Conservation (phyloP, 495 filamentous ascomycete genomes). For the Penicillium ochrochloron region DNA sequence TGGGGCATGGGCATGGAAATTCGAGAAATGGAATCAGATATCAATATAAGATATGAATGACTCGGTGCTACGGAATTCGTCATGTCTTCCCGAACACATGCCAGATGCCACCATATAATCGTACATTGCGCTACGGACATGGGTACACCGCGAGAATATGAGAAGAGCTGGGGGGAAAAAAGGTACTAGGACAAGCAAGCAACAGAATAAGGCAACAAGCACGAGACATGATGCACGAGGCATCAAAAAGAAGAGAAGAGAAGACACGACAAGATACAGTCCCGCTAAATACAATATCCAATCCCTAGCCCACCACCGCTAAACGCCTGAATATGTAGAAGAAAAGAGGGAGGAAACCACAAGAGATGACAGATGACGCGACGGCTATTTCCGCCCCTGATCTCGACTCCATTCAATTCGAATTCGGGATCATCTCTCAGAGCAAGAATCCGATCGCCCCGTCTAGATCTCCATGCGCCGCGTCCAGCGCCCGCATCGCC, state of each 20-base stretch:
- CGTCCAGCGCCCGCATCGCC: conserved; percentile 79
- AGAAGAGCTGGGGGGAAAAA: not conserved
- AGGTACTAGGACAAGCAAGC: not conserved
- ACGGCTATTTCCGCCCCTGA: not conserved
- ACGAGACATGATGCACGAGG: not conserved
- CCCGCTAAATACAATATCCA: conserved; percentile 31
- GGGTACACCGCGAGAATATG: conserved; percentile 1
- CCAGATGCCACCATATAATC: conserved; percentile 23
- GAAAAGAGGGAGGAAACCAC: not conserved
- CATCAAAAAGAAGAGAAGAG: not conserved
- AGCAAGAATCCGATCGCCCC: conserved; percentile 85
- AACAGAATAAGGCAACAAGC: not conserved
- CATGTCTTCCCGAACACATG: not conserved
- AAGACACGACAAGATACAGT: conserved; percentile 18
- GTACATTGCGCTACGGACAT: conserved; percentile 26
- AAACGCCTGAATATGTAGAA: conserved; percentile 21
- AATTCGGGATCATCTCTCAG: conserved; percentile 23
- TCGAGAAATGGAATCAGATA: not conserved
- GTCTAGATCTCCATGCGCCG: conserved; percentile 83
- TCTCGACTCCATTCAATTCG: not conserved
- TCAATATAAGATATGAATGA: not conserved
- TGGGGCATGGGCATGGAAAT: not conserved
- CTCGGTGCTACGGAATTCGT: not conserved
- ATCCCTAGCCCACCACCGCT: conserved; percentile 18
- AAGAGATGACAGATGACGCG: not conserved